phyloP scores from a whole-genome alignment of 345 rosid genomes.

The Nasturtium officinale region DNA sequence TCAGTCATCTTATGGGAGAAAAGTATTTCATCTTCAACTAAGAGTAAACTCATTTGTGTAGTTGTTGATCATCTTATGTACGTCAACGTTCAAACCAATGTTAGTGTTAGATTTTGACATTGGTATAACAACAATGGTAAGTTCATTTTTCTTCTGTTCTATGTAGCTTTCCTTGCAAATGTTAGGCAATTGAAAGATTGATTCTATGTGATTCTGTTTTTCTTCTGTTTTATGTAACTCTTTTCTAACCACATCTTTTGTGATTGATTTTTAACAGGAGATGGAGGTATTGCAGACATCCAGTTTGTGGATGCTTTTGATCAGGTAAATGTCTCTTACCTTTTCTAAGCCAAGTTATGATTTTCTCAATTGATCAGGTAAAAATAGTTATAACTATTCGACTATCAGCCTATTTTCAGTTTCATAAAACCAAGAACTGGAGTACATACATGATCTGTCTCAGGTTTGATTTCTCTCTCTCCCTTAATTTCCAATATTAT shows the following conservation, averaged over 20 bases:
- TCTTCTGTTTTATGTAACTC: background rate
- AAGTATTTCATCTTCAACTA: background rate
- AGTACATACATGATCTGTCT: background rate
- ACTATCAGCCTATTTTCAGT: background rate
- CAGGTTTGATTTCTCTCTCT: constrained; percentile 6
- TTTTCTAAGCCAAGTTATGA: background rate
- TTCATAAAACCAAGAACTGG: background rate
- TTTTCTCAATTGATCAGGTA: background rate
- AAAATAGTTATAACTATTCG: background rate
- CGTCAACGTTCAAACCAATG: background rate
- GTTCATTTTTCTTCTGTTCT: background rate
- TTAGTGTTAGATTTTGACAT: background rate
- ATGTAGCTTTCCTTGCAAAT: background rate
- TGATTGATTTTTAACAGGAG: background rate
- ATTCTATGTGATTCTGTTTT: too few relatives aligned
- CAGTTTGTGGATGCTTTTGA: background rate
- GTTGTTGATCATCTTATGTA: background rate
- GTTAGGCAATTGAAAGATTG: background rate
- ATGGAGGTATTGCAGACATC: background rate
- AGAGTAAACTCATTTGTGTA: background rate
- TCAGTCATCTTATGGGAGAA: too few relatives aligned
- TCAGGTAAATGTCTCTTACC: background rate
- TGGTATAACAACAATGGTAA: background rate
- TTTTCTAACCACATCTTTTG: background rate
- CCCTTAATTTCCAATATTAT: background rate